phyloP scores from a whole-genome alignment of 208 protist genomes.

The Endotrypanum monterogeii region DNA sequence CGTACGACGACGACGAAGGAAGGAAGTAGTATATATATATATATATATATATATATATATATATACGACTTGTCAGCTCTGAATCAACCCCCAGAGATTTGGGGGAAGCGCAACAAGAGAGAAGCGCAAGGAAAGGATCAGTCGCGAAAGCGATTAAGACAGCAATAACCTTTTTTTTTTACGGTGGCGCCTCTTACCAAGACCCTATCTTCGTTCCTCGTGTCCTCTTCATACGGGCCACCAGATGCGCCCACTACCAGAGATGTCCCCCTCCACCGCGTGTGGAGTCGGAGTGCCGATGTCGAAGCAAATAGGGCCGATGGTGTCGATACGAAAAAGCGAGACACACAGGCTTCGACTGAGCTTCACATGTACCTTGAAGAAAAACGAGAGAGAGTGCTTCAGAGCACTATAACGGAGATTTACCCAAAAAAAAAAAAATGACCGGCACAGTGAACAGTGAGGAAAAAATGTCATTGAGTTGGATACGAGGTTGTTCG shows the following conservation, averaged over 20 bases:
- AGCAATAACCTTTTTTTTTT: background rate
- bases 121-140: too few species aligned
- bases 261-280: background rate
- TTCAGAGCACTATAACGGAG: background rate
- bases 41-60: too few species aligned
- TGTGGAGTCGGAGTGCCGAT: background rate
- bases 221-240: background rate
- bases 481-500: background rate
- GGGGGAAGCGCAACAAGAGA: background rate
- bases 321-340: slow-evolving; percentile 1
- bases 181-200: background rate
- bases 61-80: background rate
- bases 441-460: background rate
- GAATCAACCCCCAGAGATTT: background rate
- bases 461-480: background rate
- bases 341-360: background rate
- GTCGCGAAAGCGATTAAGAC: background rate
- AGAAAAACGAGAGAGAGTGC: background rate
- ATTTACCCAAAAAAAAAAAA: background rate
- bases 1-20: too few species aligned
- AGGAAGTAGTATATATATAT: too few species aligned
- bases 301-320: background rate
- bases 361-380: background rate
- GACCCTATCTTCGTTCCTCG: background rate
- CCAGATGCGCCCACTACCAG: background rate